Percentiles rank a stretch among this genome's conserved stretches.
phyloP scores from a whole-genome alignment of 2,329 filamentous ascomycete genomes.

The Colletotrichum orbiculare region DNA sequence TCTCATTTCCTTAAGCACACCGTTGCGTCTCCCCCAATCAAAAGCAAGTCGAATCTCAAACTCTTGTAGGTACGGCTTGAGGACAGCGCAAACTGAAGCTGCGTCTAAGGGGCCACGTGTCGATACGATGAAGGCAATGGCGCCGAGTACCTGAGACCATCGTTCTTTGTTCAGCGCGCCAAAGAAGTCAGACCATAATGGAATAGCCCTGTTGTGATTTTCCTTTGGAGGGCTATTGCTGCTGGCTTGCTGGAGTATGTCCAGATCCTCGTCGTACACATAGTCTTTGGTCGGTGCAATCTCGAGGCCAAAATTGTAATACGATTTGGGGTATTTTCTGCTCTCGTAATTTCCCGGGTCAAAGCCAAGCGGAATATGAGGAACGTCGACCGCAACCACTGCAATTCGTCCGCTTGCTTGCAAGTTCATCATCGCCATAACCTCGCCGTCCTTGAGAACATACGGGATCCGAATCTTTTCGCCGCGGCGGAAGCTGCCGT shows the following conservation, averaged over 20 bases:
- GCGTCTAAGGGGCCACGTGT: conserved; percentile 69
- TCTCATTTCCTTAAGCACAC: conserved; percentile 58
- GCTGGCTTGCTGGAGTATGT: conserved; percentile 50
- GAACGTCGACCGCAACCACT: conserved; percentile 65
- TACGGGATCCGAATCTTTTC: conserved; percentile 62
- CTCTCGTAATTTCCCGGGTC: conserved; percentile 78
- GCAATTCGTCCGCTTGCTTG: conserved; percentile 68
- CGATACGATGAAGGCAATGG: conserved; percentile 71
- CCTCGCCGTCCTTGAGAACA: conserved; percentile 70
- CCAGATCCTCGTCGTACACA: conserved; percentile 62
- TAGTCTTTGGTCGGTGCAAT: conserved; percentile 70
- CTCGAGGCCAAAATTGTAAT: conserved; percentile 72
- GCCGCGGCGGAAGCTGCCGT: conserved; percentile 61
- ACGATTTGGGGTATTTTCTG: conserved; percentile 72
- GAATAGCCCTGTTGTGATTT: conserved; percentile 63
- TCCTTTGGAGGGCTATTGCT: conserved; percentile 53
- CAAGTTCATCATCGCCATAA: conserved; percentile 75
- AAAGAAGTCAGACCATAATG: conserved; percentile 79
- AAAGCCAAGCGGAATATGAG: conserved; percentile 75
- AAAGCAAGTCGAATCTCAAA: conserved; percentile 72
- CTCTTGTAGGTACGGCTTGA: conserved; percentile 68
- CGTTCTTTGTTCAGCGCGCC: conserved; percentile 66
- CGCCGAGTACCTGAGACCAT: conserved; percentile 73
- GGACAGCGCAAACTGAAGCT: conserved; percentile 62
- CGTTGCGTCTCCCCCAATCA: conserved; percentile 67